Evolutionary conservation across 1,284 basidiomycete species (phyloP).

Genomic region (Trametes sp.): DNA sequence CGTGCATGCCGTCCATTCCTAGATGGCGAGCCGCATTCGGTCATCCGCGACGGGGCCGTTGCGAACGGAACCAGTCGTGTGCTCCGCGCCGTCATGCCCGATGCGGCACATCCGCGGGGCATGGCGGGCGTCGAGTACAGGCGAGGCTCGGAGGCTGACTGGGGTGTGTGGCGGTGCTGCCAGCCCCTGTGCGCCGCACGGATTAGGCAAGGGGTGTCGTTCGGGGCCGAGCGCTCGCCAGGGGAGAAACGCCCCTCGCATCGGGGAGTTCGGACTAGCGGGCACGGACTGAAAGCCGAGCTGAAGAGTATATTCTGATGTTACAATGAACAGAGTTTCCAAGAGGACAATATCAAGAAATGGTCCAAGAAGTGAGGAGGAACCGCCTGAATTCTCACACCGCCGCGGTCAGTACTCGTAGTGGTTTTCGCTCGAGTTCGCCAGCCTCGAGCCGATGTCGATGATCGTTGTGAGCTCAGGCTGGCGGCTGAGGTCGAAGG

Average conservation of each 20-base stretch:
- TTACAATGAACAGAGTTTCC: no score
- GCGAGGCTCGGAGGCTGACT: no score
- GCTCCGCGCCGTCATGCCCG: neutral
- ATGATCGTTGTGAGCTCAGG: conserved; percentile 8
- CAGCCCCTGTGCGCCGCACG: neutral
- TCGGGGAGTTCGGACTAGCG: no score
- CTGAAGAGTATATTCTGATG: no score
- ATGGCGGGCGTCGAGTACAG: no score
- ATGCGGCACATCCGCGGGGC: neutral
- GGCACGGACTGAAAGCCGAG: no score
- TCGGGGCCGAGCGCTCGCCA: neutral
- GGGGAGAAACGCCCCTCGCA: no score
- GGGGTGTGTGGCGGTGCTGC: neutral
- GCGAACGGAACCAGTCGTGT: neutral
- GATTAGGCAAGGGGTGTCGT: neutral
- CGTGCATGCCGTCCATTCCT: neutral
- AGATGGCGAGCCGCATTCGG: neutral
- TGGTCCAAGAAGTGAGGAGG: neutral
- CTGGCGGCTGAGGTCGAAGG: neutral
- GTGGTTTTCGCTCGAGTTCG: neutral
- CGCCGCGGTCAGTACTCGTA: neutral
- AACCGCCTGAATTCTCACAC: neutral
- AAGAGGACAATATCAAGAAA: no score
- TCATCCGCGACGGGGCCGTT: neutral
- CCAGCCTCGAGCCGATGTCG: neutral